Percentiles rank a stretch among this genome's conserved stretches.
Evolutionary conservation across 768 basidiomycete genomes (phyloP).

Genomic region (Glaciozyma martinii): DNA sequence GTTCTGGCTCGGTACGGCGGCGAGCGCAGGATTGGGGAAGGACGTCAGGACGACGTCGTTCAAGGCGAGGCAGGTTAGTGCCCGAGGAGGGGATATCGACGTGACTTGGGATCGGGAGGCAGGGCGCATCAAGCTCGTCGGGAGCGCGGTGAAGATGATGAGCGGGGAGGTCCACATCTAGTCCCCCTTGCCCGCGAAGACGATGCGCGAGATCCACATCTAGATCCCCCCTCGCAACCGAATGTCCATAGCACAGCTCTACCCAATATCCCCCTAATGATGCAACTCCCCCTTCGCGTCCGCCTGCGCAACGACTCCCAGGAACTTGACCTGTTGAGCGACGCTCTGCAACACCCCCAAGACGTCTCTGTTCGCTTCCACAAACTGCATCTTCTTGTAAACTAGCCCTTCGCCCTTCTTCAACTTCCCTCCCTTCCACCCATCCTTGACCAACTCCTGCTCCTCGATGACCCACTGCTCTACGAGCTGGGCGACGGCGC

Average conservation of each 20-base stretch:
- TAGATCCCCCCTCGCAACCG: background rate
- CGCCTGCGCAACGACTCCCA: conserved; percentile 68
- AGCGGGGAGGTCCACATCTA: conserved; percentile 10
- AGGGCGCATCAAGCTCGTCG: conserved; percentile 6
- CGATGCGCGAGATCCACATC: conserved; percentile 5
- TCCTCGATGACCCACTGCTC: conserved; percentile 77
- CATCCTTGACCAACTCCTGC: conserved; percentile 23
- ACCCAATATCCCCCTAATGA: conserved; percentile 3
- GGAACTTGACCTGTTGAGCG: conserved; percentile 73
- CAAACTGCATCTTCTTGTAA: conserved; percentile 86
- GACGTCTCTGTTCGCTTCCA: conserved; percentile 77
- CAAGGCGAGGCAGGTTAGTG: conserved; percentile 11
- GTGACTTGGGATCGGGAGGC: background rate
- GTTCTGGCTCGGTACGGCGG: conserved; percentile 32
- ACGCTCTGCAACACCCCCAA: conserved; percentile 70
- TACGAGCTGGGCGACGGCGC: conserved; percentile 68
- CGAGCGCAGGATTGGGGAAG: background rate
- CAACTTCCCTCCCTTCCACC: conserved; percentile 12
- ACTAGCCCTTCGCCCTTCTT: conserved; percentile 50
- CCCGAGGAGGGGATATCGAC: conserved; percentile 10
- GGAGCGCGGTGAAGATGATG: conserved; percentile 11
- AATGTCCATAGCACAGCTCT: background rate
- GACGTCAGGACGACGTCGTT: background rate
- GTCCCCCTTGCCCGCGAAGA: too few species aligned
- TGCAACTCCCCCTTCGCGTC: conserved; percentile 46